Evolutionary conservation across 345 rosid species (phyloP), one percentile per base, ranked within the genome.

Genomic region (Toxicodendron radicans): DNA sequence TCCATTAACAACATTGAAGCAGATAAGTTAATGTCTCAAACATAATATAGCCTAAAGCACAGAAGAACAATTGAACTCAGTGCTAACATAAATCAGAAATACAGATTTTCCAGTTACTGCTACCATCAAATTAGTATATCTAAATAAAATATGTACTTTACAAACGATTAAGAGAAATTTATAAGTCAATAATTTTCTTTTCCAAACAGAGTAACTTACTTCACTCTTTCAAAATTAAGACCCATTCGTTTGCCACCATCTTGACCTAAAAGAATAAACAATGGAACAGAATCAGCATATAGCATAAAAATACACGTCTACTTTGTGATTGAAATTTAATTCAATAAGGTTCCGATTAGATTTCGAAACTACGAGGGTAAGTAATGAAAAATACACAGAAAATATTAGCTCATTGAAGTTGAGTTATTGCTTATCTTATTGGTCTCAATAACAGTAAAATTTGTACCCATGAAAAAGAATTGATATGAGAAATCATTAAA

Each of bases 241-340:
- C 99, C 96, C 98, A 95, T 91, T 58, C 98, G 75, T 81, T 95
- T 95, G 64, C 97, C 97, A 21, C 97, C 92, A 73, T 90, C 99
- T 80, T 90, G 97, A 74, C 97, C 96, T 95, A 79, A 45, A 74
- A 66, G 75, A 63, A 14, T 73, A 58, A 43, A 61, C 7, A 53
- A 8, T 49, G n/a, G 58, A 59, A 82, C 70, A 5, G 20, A 52
- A 63, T 70, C 64, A 73, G n/a, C 53, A 68, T 68, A 45, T 62
- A 60, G 10, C 58, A 53, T 53, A 60, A 27, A 41, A 53, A 2
- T 4, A 21, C 46, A 27, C 12, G 27, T 1, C 20, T 13, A 60
- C 18, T 46, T 16, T 11, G 56, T 16, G 14, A 38, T 23, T 5
- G 21, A 58, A 58, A 12, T 43, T 17, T 38, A 38, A 38, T 27